A percentile compares a stretch with the other conserved stretches of the same genome.
Evolutionary conservation across 306 rosid species (phyloP).

Genomic region (Phaseolus lunatus): DNA sequence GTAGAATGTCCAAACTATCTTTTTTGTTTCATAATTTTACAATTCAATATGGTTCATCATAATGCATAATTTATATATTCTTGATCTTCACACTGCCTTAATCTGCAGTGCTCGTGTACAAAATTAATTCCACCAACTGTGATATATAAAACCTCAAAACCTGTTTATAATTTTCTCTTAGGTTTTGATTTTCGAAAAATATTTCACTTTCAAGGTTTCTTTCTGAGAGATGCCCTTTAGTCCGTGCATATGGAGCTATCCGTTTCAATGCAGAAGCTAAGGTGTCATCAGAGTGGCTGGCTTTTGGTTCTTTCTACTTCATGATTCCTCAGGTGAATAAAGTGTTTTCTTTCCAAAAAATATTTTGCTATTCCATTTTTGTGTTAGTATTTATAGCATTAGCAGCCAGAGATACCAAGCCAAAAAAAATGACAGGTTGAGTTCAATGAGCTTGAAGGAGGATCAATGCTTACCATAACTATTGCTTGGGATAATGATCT

Average conservation of each 20-base stretch:
- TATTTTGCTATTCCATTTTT: constrained; percentile 41
- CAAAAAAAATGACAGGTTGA: constrained; percentile 82
- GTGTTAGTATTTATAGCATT: constrained; percentile 61
- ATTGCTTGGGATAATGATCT: constrained; percentile 91
- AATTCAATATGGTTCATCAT: neutral
- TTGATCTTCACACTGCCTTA: neutral
- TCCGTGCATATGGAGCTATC: constrained; percentile 91
- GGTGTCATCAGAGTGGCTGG: constrained; percentile 84
- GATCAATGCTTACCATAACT: constrained; percentile 81
- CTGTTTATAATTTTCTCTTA: neutral
- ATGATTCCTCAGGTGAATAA: constrained; percentile 87
- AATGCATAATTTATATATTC: neutral
- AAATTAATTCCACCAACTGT: constrained; percentile 12
- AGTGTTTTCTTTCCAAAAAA: constrained; percentile 44
- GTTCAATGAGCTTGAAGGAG: constrained; percentile 85
- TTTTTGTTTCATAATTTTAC: neutral
- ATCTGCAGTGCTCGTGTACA: neutral
- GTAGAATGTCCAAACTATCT: neutral
- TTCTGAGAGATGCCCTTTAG: constrained; percentile 77
- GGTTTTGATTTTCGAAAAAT: neutral
- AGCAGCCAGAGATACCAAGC: constrained; percentile 67
- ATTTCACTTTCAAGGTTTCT: constrained; percentile 67
- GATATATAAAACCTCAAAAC: neutral
- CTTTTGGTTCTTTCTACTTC: constrained; percentile 92
- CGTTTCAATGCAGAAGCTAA: constrained; percentile 76